Base-by-base conservation (phyloP, 306 rosid species). In the Pachyrhizus erosus region DNA sequence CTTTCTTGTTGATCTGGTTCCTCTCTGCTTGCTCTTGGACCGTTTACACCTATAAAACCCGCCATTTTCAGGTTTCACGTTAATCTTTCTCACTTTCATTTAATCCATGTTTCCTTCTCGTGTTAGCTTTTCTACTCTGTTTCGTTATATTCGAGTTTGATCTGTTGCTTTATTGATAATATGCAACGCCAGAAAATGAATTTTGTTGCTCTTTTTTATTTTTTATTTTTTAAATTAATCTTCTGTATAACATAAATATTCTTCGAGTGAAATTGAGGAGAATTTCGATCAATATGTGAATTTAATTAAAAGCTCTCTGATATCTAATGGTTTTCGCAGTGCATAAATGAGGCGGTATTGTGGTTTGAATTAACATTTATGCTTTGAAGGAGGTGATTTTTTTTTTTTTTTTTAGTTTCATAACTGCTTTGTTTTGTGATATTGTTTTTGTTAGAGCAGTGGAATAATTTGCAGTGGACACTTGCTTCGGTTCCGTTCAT, bases 11-110 rank as follows among this genome's bases (percentile, higher is more conserved):
- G 27, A 82, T 96, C 75, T 96, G 98, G 99, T 80, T 93, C 48
- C 69, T 92, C 91, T 91, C 93, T 67, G 93, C 93, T 68, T 93
- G 87, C 80, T 91, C 94, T 49, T 96, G 99, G 99, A 91, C 99
- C 76, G 48, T 87, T 80, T 93, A 92, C 83, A 92, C 97, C 84
- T 93, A 83, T 85, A 91, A 85, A 76, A 92, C 84, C 62, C 97
- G 99, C 82, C 98, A 87, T 82, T 92, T 85, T 76, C 99, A 93
- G 99, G 99, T 82, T 69, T 14, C 13, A 73, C 58, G 29, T 80
- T 80, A 14, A 57, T 29, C 31, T 21, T 12, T 57, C 12, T 29
- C 57, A n/a, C n/a, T n/a, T n/a, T n/a, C n/a, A n/a, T n/a, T n/a
- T n/a, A n/a, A n/a, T n/a, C n/a, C n/a, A n/a, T n/a, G n/a, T n/a